Base-by-base conservation (phyloP, 306 rosid species). In the Dryas octopetala region DNA sequence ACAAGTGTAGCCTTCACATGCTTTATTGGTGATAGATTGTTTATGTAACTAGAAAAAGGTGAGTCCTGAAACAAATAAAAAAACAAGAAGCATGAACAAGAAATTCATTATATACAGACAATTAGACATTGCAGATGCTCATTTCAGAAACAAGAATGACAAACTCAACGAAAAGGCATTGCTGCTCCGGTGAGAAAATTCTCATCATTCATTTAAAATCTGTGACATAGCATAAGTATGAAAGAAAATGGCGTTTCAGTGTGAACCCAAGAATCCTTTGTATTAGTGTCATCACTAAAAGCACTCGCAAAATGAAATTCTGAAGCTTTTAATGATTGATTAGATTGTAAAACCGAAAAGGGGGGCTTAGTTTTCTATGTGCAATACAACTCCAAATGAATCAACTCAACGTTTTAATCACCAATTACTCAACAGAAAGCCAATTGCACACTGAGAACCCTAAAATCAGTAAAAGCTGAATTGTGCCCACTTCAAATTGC, bases 21-120 rank as follows among this genome's bases (percentile, higher is more conserved):
- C 77, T 72, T 70, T 68, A 86, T 78, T 7, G 95, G 90, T 55
- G 91, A 83, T 59, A 91, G 75, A 73, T 80, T 78, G 65, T 60
- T 80, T 11, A 76, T 79, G 64, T 50, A 87, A 14, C 80, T 83
- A 9, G 57, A 46, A 58, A 82, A 77, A 26, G 90, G 86, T 11
- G 90, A 89, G 43, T 89, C 94, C 97, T 91, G 85, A 65, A 83
- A 82, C 65, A 50, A 43, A 77, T 52, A 26, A 26, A 28, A 60
- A 65, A 46, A 26, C 23, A 23, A 23, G 23, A 74, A 1, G 7
- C 13, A 72, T 10, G 51, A 73, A 45, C 28, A 47, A 73, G 60
- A 60, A 9, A 65, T 64, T 32, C 14, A 5, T 32, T 32, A 32
- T 32, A 32, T 32, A 32, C 38, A 32, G 38, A 32, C 38, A 32